Conservation (phyloP, 345 rosid genomes). For the Clarkia xantiana region DNA sequence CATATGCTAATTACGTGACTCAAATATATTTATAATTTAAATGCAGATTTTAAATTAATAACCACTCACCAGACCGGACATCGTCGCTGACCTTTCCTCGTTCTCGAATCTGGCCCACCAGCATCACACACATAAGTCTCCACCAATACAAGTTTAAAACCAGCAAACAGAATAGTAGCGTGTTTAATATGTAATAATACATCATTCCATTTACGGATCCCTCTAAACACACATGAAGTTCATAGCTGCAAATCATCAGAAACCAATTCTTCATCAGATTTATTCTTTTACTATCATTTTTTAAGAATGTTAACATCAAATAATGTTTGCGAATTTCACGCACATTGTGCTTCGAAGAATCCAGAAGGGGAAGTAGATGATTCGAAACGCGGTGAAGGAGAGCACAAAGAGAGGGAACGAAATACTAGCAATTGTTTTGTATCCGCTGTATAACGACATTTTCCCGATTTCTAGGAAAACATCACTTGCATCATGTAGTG, state of each 20-base stretch:
- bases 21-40: no score
- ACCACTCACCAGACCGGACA: slow-evolving; percentile 58
- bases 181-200: slow-evolving; percentile 61
- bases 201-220: slow-evolving; percentile 31
- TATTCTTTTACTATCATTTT: no score
- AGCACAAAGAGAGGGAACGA: slow-evolving; percentile 36
- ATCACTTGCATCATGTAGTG: slow-evolving; percentile 68
- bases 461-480: slow-evolving; percentile 64
- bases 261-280: no score
- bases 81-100: slow-evolving; percentile 54
- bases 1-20: no score
- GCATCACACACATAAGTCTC: slow-evolving; percentile 49
- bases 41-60: no score
- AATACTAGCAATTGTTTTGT: slow-evolving; percentile 34
- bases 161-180: slow-evolving; percentile 56
- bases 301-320: no score
- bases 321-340: no score
- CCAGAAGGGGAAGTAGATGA: slow-evolving; percentile 56
- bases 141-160: slow-evolving; percentile 70
- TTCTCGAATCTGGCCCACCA: slow-evolving; percentile 36
- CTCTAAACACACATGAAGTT: slow-evolving; percentile 38
- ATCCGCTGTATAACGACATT: slow-evolving; percentile 74
- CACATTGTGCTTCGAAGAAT: slow-evolving; percentile 68
- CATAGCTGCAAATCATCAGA: no score
- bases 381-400: slow-evolving; percentile 46